Percentiles rank a stretch among this genome's conserved stretches.
These are phyloP conservation scores for Microglena sp. DNA, from an alignment of 139 green algal genomes.

Conservation along the genomic window DNA sequence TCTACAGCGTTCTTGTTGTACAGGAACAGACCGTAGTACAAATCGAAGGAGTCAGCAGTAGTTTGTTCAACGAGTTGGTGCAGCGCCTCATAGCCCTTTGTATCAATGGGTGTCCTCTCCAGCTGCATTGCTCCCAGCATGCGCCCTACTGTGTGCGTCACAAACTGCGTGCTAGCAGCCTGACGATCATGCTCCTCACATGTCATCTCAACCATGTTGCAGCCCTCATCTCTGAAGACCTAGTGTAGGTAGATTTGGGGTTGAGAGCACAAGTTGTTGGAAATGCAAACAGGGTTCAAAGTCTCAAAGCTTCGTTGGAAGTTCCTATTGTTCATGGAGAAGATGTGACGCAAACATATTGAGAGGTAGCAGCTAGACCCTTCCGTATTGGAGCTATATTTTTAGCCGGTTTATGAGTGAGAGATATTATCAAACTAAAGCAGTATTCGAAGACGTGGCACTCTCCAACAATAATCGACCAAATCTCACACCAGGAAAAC, in stretches of 20 bases:
- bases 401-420: no score
- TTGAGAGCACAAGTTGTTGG: not conserved
- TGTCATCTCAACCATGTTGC: constrained; percentile 94
- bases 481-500: no score
- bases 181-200: constrained; percentile 95
- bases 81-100: constrained; percentile 77
- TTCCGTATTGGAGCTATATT: no score
- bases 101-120: constrained; percentile 80
- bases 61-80: constrained; percentile 96
- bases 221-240: constrained; percentile 80
- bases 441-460: no score
- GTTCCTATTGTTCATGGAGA: no score
- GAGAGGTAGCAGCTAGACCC: no score
- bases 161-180: constrained; percentile 92
- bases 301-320: no score
- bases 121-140: constrained; percentile 38
- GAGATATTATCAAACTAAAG: no score
- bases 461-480: no score
- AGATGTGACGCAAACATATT: not conserved
- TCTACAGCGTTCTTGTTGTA: constrained; percentile 75
- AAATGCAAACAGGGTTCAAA: not conserved
- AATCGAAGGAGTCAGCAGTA: constrained; percentile 92
- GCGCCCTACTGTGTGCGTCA: constrained; percentile 90
- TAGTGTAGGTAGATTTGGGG: not conserved
- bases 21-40: constrained; percentile 99